A percentile compares a stretch with the other conserved stretches of the same genome.
These are phyloP conservation scores for Cystobasidium slooffiae DNA, from an alignment of 1,284 basidiomycete species.

Conservation along the genomic window DNA sequence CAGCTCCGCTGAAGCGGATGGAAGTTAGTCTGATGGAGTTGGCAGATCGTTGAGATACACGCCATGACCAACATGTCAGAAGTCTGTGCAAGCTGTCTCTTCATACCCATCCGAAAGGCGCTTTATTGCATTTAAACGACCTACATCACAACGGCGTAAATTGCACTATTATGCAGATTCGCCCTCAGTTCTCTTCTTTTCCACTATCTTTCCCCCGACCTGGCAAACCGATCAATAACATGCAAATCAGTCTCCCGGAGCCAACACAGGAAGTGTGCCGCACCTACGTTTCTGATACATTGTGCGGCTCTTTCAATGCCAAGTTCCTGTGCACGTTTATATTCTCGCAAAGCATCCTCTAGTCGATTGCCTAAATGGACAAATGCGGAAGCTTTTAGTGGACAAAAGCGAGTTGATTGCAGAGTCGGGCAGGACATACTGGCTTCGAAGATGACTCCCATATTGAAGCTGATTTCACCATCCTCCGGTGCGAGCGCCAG, in stretches of 20 bases:
- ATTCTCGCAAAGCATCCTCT: conserved; percentile 39
- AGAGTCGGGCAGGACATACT: conserved; percentile 1
- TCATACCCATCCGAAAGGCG: too few relatives aligned
- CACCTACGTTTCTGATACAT: conserved; percentile 41
- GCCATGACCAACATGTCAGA: too few relatives aligned
- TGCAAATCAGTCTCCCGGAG: neutral
- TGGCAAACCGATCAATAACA: neutral
- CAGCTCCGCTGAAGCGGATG: too few relatives aligned
- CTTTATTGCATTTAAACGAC: too few relatives aligned
- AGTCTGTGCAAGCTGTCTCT: too few relatives aligned
- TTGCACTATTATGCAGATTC: neutral
- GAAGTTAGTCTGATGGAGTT: too few relatives aligned
- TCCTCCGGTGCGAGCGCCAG: conserved; percentile 30
- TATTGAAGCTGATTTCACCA: conserved; percentile 43
- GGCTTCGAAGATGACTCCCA: conserved; percentile 44
- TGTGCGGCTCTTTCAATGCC: conserved; percentile 41
- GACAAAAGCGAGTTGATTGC: too few relatives aligned
- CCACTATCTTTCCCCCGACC: conserved; percentile 39
- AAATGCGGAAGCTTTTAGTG: too few relatives aligned
- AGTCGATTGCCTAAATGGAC: conserved; percentile 10
- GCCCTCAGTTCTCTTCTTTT: conserved; percentile 17
- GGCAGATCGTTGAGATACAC: too few relatives aligned
- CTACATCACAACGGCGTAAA: too few relatives aligned
- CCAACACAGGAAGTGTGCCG: too few relatives aligned
- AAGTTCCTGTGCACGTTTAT: conserved; percentile 28